Conservation (phyloP, 1,284 basidiomycete genomes). For the Naganishia liquefaciens region DNA sequence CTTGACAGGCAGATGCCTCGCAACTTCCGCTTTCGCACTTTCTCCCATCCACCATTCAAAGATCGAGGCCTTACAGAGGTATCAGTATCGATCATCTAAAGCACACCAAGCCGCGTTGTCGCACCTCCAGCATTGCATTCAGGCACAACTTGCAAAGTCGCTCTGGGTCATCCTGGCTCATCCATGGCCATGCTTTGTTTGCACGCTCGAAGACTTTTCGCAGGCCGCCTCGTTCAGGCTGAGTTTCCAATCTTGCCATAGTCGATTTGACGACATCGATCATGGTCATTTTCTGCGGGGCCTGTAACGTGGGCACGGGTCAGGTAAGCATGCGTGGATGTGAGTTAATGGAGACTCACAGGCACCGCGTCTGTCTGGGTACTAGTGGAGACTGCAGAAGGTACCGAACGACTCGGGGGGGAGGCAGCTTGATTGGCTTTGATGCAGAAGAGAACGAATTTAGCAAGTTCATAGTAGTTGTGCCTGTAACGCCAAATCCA, state of each 20-base stretch:
- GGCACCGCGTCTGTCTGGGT: background rate
- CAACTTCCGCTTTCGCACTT: constrained; percentile 9
- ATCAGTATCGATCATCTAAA: too few species aligned
- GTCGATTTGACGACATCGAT: constrained; percentile 17
- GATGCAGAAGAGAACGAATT: constrained; percentile 27
- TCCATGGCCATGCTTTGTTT: constrained; percentile 23
- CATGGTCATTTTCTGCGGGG: constrained; percentile 9
- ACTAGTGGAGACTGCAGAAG: background rate
- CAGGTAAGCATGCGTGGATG: background rate
- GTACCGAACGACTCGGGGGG: background rate
- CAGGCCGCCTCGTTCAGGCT: constrained; percentile 17
- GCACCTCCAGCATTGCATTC: constrained; percentile 25
- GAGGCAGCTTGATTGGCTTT: constrained; percentile 14
- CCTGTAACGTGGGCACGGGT: background rate
- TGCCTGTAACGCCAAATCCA: constrained; percentile 6
- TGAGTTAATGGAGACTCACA: background rate
- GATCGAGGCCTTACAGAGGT: constrained; percentile 18
- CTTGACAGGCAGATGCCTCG: constrained; percentile 4
- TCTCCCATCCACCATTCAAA: constrained; percentile 32
- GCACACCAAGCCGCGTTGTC: background rate
- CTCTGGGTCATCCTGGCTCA: constrained; percentile 15
- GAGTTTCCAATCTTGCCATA: background rate
- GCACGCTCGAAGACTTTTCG: constrained; percentile 21
- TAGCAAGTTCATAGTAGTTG: constrained; percentile 32
- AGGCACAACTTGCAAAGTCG: constrained; percentile 22